These are phyloP conservation scores for Rubia peregrina DNA, from an alignment of 305 asterid species.

Conservation along the genomic window DNA sequence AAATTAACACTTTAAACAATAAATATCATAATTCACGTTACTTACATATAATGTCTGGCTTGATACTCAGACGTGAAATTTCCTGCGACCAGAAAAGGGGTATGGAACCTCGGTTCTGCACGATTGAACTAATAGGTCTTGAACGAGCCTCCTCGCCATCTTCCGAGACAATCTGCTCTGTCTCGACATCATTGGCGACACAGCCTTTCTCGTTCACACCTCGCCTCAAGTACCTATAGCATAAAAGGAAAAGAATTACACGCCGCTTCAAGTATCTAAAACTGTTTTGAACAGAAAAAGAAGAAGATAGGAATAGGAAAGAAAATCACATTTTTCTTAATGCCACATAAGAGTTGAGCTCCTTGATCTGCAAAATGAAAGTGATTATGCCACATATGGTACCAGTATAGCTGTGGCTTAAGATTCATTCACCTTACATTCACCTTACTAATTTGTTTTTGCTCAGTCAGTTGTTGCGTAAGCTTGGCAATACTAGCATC, in stretches of 20 bases:
- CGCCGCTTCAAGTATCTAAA: background rate
- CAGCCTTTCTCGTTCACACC: conserved; percentile 94
- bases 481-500: no score
- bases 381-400: background rate
- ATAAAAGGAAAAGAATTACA: background rate
- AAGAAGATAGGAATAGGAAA: conserved; percentile 23
- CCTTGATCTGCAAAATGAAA: conserved; percentile 72
- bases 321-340: conserved; percentile 94
- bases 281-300: conserved; percentile 7
- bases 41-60: conserved; percentile 85
- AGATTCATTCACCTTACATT: background rate
- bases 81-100: conserved; percentile 99
- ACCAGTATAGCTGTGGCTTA: background rate
- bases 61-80: conserved; percentile 70
- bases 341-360: conserved; percentile 88
- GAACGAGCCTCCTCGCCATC: conserved; percentile 48
- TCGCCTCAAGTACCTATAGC: conserved; percentile 7
- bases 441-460: no score
- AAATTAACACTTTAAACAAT: background rate
- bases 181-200: conserved; percentile 96
- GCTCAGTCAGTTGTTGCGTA: no score
- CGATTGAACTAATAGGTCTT: conserved; percentile 62
- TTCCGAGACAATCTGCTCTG: conserved; percentile 86
- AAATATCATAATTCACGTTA: conserved; percentile 14
- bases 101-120: conserved; percentile 91